Conservation (phyloP, 2,329 filamentous ascomycete species). For the Orbilia oligospora region DNA sequence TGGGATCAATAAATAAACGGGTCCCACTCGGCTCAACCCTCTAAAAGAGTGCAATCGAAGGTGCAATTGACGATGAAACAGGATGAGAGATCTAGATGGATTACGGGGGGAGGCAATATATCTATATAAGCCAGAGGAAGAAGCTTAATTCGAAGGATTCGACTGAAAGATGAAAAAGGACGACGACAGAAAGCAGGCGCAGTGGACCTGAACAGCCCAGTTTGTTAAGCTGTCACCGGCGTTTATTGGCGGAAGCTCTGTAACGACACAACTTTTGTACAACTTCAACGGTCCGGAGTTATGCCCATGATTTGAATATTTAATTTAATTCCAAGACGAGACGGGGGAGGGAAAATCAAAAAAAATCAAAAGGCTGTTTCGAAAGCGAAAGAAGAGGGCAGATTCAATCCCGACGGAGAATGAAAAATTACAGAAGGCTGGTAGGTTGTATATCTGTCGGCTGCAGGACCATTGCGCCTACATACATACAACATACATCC, state of each 20-base stretch:
- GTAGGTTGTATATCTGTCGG: conserved; percentile 24
- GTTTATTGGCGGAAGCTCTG: conserved; percentile 24
- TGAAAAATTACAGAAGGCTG: conserved; percentile 35
- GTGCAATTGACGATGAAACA: background rate
- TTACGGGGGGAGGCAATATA: background rate
- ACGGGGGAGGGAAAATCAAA: too few species aligned
- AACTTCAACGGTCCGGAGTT: conserved; percentile 14
- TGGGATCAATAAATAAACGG: background rate
- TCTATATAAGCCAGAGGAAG: background rate
- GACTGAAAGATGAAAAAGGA: background rate
- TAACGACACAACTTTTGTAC: conserved; percentile 23
- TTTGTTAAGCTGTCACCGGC: background rate
- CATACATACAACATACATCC: too few species aligned
- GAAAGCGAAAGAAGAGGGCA: conserved; percentile 34
- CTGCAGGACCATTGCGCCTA: conserved; percentile 1
- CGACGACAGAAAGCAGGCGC: conserved; percentile 16
- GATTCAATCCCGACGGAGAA: too few species aligned
- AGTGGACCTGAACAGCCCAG: background rate
- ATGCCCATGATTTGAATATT: conserved; percentile 26
- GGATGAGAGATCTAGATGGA: background rate
- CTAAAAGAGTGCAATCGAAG: too few species aligned
- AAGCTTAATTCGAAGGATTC: too few species aligned
- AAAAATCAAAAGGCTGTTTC: conserved; percentile 5
- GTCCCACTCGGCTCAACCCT: too few species aligned
- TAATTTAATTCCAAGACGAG: background rate